Percentiles rank a stretch among this genome's conserved stretches.
These are phyloP conservation scores for Picochlorum sp. DNA, from an alignment of 139 green algal species.

Conservation along the genomic window DNA sequence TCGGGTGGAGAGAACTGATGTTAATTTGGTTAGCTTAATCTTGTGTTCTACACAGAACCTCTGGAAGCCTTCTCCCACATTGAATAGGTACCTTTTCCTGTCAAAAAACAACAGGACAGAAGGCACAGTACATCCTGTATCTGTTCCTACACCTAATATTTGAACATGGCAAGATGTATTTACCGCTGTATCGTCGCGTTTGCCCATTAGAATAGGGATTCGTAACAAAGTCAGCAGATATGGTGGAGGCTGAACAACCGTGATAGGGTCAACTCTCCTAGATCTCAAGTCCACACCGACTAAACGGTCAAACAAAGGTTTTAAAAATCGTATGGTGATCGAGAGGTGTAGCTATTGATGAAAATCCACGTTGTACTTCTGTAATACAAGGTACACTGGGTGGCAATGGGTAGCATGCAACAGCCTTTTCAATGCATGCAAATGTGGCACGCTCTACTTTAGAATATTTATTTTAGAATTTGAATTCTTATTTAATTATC, in stretches of 20 bases:
- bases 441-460: too few relatives aligned
- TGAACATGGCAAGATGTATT: conserved; percentile 35
- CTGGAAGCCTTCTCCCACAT: conserved; percentile 90
- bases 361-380: too few relatives aligned
- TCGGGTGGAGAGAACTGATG: conserved; percentile 49
- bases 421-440: too few relatives aligned
- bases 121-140: conserved; percentile 56
- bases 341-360: too few relatives aligned
- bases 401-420: too few relatives aligned
- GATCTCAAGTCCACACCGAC: too few relatives aligned
- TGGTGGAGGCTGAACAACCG: neutral
- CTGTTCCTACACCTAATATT: conserved; percentile 39
- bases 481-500: too few relatives aligned
- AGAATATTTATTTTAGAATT: too few relatives aligned
- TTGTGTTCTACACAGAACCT: conserved; percentile 74
- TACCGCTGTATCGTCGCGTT: conserved; percentile 2
- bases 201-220: conserved; percentile 7
- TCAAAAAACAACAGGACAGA: conserved; percentile 89
- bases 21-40: conserved; percentile 56
- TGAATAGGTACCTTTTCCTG: conserved; percentile 83
- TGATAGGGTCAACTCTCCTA: too few relatives aligned
- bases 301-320: too few relatives aligned
- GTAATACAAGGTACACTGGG: too few relatives aligned
- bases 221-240: neutral
- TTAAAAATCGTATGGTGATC: too few relatives aligned